Percentiles rank a stretch among this genome's conserved stretches.
phyloP scores from a whole-genome alignment of 1,284 basidiomycete genomes.

The Exobasidium cylindrosporum region DNA sequence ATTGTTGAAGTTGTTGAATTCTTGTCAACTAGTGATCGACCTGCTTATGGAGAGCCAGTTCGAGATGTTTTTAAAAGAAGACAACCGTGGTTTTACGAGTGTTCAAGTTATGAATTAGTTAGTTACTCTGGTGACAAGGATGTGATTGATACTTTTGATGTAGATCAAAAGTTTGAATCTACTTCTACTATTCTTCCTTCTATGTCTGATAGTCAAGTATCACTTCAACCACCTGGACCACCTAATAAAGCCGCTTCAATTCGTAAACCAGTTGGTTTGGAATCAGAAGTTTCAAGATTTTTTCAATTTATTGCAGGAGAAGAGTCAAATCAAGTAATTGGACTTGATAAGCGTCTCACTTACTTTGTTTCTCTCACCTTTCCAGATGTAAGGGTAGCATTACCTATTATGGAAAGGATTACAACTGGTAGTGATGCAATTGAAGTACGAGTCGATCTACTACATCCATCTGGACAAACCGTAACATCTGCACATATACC shows the following conservation, averaged over 20 bases:
- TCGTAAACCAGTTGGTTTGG: slow-evolving; percentile 48
- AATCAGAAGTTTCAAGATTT: slow-evolving; percentile 63
- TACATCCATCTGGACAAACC: slow-evolving; percentile 62
- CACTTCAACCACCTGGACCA: slow-evolving; percentile 15
- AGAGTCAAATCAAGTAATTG: slow-evolving; percentile 66
- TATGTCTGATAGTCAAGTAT: not conserved
- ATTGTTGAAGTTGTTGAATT: slow-evolving; percentile 72
- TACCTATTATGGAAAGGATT: slow-evolving; percentile 70
- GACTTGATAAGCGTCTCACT: slow-evolving; percentile 60
- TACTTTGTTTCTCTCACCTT: slow-evolving; percentile 92
- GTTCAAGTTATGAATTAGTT: slow-evolving; percentile 78
- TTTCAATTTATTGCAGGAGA: slow-evolving; percentile 83
- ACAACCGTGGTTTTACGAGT: slow-evolving; percentile 82
- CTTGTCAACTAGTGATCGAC: slow-evolving; percentile 80
- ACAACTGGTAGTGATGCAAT: slow-evolving; percentile 84
- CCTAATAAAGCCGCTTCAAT: slow-evolving; percentile 35
- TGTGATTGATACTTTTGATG: slow-evolving; percentile 24
- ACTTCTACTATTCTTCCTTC: not conserved
- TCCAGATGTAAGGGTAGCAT: slow-evolving; percentile 73
- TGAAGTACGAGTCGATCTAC: slow-evolving; percentile 87
- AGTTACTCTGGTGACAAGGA: slow-evolving; percentile 61
- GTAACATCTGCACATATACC: slow-evolving; percentile 65
- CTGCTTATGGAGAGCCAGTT: slow-evolving; percentile 67
- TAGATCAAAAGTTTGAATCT: not conserved
- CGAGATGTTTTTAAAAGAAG: slow-evolving; percentile 78